Evolutionary conservation across 2,329 filamentous ascomycete species (phyloP).

Genomic region (Colletotrichum gigasporum): DNA sequence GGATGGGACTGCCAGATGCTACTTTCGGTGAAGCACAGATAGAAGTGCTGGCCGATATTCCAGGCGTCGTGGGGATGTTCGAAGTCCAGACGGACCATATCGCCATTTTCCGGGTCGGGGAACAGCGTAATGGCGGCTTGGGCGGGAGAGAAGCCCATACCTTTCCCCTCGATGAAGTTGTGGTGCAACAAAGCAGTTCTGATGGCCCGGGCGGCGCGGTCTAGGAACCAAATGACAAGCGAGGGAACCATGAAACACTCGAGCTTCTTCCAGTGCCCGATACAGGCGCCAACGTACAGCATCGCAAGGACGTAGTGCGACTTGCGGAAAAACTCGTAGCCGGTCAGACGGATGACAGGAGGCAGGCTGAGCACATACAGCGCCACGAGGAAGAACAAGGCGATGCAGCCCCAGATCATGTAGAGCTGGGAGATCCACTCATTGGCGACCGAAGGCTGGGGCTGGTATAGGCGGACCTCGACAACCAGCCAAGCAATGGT

Average conservation of each 20-base stretch:
- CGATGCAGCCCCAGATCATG: slow-evolving; percentile 78
- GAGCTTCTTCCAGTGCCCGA: slow-evolving; percentile 77
- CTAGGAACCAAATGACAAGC: slow-evolving; percentile 71
- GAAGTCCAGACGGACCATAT: slow-evolving; percentile 74
- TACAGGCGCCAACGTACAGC: slow-evolving; percentile 79
- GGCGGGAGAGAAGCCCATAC: slow-evolving; percentile 63
- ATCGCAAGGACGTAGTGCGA: slow-evolving; percentile 77
- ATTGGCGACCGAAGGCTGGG: slow-evolving; percentile 68
- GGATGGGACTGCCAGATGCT: slow-evolving; percentile 79
- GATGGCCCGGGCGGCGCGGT: slow-evolving; percentile 67
- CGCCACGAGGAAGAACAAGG: slow-evolving; percentile 70
- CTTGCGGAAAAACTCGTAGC: slow-evolving; percentile 83
- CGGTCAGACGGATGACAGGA: slow-evolving; percentile 69
- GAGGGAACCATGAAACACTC: slow-evolving; percentile 75
- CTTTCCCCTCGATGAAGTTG: slow-evolving; percentile 54
- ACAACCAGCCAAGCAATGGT: slow-evolving; percentile 77
- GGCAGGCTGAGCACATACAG: slow-evolving; percentile 68
- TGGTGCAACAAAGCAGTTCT: slow-evolving; percentile 71
- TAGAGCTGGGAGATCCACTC: slow-evolving; percentile 71
- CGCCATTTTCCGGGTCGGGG: slow-evolving; percentile 63
- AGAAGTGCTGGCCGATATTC: slow-evolving; percentile 77
- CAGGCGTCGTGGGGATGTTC: slow-evolving; percentile 68
- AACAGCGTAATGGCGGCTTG: slow-evolving; percentile 63
- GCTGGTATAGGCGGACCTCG: slow-evolving; percentile 74
- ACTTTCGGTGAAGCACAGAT: slow-evolving; percentile 72